Conservation (phyloP, 306 rosid genomes). For the Dryas octopetala region DNA sequence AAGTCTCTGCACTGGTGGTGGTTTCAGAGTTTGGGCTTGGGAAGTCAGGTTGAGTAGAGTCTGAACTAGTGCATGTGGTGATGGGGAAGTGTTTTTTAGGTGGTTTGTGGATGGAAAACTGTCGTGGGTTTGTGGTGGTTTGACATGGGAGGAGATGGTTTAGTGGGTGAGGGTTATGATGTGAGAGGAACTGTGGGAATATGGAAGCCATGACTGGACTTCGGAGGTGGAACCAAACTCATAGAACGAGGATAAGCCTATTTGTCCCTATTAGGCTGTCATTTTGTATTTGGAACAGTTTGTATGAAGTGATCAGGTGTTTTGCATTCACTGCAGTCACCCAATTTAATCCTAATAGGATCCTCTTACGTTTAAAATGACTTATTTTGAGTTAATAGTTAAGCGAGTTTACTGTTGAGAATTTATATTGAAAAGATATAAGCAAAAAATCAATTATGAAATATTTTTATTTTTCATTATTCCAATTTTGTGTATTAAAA, state of each 20-base stretch:
- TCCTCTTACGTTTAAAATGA: too few relatives aligned
- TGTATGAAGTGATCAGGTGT: not conserved
- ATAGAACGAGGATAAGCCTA: constrained; percentile 41
- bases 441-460: too few relatives aligned
- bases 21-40: constrained; percentile 50
- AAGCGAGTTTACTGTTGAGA: too few relatives aligned
- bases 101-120: constrained; percentile 20
- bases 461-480: too few relatives aligned
- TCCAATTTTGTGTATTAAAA: too few relatives aligned
- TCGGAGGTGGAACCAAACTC: constrained; percentile 1
- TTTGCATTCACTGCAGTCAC: not conserved
- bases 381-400: too few relatives aligned
- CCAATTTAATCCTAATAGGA: not conserved
- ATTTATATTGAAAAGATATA: too few relatives aligned
- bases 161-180: constrained; percentile 10
- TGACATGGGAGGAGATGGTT: constrained; percentile 24
- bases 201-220: constrained; percentile 62
- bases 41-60: constrained; percentile 34
- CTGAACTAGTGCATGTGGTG: constrained; percentile 40
- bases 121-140: constrained; percentile 31
- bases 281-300: not conserved
- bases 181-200: constrained; percentile 36
- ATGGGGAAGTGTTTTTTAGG: constrained; percentile 37
- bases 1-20: constrained; percentile 57
- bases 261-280: constrained; percentile 1